Evolutionary conservation across 1,284 basidiomycete genomes (phyloP).

Genomic region (Ustilago hordei): DNA sequence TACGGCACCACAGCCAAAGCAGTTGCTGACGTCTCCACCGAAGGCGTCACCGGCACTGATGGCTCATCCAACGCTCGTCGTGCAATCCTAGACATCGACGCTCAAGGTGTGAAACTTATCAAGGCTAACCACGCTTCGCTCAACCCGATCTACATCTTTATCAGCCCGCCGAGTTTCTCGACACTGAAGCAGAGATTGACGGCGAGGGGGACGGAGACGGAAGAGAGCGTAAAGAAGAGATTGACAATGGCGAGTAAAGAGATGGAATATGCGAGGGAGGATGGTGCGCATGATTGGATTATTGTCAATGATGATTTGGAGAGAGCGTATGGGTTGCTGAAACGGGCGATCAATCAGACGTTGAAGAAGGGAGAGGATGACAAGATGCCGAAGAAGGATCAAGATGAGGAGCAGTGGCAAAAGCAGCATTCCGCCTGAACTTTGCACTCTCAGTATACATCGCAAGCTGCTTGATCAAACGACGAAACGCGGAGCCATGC

Average conservation of each 20-base stretch:
- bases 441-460: background rate
- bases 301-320: constrained; percentile 94
- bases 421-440: constrained; percentile 7
- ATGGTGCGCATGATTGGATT: constrained; percentile 82
- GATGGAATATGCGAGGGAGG: constrained; percentile 82
- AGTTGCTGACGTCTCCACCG: constrained; percentile 72
- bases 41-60: constrained; percentile 35
- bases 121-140: constrained; percentile 78
- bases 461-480: no score
- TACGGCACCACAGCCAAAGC: constrained; percentile 88
- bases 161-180: constrained; percentile 84
- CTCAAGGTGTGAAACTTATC: constrained; percentile 78
- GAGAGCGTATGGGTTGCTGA: constrained; percentile 77
- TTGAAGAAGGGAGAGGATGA: constrained; percentile 48
- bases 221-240: constrained; percentile 79
- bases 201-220: constrained; percentile 86
- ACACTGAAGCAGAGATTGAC: constrained; percentile 74
- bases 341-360: constrained; percentile 42
- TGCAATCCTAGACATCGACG: constrained; percentile 96
- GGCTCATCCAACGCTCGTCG: constrained; percentile 73
- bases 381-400: constrained; percentile 50
- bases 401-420: constrained; percentile 49
- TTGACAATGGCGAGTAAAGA: constrained; percentile 85
- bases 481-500: no score
- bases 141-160: constrained; percentile 90